These are phyloP conservation scores for Allantophomopsis lycopodina DNA, from an alignment of 2,329 filamentous ascomycete genomes.

Conservation along the genomic window DNA sequence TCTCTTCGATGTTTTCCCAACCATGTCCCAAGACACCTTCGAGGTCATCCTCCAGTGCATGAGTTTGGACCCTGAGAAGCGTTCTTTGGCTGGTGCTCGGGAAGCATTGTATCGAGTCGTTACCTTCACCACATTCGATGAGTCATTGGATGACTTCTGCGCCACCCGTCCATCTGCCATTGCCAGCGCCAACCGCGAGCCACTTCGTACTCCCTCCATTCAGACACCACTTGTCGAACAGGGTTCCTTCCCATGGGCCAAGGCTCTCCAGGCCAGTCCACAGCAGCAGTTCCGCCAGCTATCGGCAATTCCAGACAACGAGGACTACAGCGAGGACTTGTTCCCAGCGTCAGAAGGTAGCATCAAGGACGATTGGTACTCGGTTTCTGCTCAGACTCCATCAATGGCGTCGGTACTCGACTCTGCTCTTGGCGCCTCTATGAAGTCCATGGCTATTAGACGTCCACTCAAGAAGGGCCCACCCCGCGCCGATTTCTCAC, in stretches of 20 bases:
- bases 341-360: conserved; percentile 65
- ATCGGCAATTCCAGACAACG: conserved; percentile 69
- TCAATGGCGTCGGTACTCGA: conserved; percentile 76
- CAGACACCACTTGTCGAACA: conserved; percentile 72
- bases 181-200: conserved; percentile 82
- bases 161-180: conserved; percentile 64
- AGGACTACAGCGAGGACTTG: conserved; percentile 71
- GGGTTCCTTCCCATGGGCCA: conserved; percentile 89
- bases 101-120: conserved; percentile 67
- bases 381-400: conserved; percentile 60
- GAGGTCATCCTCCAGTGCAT: conserved; percentile 86
- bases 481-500: conserved; percentile 37
- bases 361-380: conserved; percentile 62
- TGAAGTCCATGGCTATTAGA: conserved; percentile 56
- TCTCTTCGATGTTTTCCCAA: conserved; percentile 94
- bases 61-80: conserved; percentile 80
- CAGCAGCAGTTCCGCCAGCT: conserved; percentile 65
- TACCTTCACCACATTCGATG: conserved; percentile 88
- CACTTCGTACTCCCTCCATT: conserved; percentile 87
- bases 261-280: conserved; percentile 68
- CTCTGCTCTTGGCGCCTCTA: conserved; percentile 68
- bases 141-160: conserved; percentile 88
- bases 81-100: conserved; percentile 66
- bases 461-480: conserved; percentile 27
- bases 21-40: conserved; percentile 96